These are phyloP conservation scores for Scenedesmus sp. DNA, from an alignment of 163 green algal species.

Conservation along the genomic window DNA sequence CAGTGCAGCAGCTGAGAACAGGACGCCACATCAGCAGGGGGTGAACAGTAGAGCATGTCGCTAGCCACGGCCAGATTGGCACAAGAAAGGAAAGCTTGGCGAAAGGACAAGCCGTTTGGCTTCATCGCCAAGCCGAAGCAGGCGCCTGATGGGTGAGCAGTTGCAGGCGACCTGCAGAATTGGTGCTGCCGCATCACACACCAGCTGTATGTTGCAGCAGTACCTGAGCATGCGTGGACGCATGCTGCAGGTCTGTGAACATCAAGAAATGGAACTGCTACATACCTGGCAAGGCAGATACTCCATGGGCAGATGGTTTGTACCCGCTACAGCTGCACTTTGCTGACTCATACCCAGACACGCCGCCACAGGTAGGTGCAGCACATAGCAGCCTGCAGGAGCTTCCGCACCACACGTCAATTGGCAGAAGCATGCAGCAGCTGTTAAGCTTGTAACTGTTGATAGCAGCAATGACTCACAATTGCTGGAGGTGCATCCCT, in stretches of 20 bases:
- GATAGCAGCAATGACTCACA: background rate
- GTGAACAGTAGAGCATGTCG: background rate
- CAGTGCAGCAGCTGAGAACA: background rate
- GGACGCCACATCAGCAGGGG: background rate
- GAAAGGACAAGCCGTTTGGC: background rate
- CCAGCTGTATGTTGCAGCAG: background rate
- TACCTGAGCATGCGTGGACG: background rate
- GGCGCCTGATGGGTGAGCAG: background rate
- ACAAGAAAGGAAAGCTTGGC: constrained; percentile 1
- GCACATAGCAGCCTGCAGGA: background rate
- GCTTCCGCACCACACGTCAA: background rate
- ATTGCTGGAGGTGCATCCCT: too few relatives aligned
- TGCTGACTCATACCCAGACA: background rate
- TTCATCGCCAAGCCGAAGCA: background rate
- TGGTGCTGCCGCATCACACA: background rate
- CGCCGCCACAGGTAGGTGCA: background rate
- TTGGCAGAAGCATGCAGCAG: background rate
- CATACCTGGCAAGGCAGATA: constrained; percentile 4
- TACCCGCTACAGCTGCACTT: background rate
- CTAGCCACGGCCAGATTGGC: background rate
- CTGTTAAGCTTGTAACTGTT: background rate
- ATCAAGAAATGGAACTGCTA: constrained; percentile 11
- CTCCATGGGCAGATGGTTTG: background rate
- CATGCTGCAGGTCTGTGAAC: background rate
- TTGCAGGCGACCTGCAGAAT: background rate